A percentile compares a stretch with the other conserved stretches of the same genome.
phyloP scores from a whole-genome alignment of 345 rosid genomes.

The Brassica carinata region DNA sequence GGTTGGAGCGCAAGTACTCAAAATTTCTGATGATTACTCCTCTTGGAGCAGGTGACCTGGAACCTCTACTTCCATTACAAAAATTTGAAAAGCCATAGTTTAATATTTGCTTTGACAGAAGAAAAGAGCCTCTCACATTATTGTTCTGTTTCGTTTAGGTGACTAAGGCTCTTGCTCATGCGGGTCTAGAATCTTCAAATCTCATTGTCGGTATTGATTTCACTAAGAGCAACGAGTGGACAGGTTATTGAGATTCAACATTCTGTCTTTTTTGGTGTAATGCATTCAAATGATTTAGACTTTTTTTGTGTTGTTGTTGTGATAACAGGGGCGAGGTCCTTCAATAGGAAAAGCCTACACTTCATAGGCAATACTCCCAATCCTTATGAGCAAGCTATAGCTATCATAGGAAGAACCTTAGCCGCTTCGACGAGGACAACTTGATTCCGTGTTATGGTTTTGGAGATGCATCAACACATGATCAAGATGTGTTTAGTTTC shows the following conservation, averaged over 20 bases:
- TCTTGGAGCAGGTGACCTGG: slow-evolving; percentile 76
- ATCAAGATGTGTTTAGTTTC: slow-evolving; percentile 92
- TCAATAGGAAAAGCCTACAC: slow-evolving; percentile 75
- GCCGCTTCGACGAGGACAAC: slow-evolving; percentile 91
- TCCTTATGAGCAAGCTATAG: slow-evolving; percentile 93
- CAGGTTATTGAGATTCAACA: no score
- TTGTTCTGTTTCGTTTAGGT: slow-evolving; percentile 53
- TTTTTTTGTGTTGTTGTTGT: no score
- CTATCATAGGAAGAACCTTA: slow-evolving; percentile 85
- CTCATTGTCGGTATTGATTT: slow-evolving; percentile 96
- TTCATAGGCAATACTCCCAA: slow-evolving; percentile 62
- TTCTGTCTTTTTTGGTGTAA: no score
- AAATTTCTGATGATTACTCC: slow-evolving; percentile 72
- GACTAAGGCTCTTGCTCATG: slow-evolving; percentile 74
- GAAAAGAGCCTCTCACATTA: slow-evolving; percentile 19
- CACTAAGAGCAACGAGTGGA: slow-evolving; percentile 99
- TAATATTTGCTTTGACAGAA: background rate
- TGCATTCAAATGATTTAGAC: no score
- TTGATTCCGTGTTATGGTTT: slow-evolving; percentile 94
- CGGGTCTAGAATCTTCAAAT: slow-evolving; percentile 98
- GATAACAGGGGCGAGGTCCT: slow-evolving; percentile 83
- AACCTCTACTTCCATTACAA: no score
- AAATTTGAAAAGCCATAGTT: no score
- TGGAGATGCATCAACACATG: slow-evolving; percentile 98
- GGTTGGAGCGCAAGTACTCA: slow-evolving; percentile 74